Conservation (phyloP, 73 alveolate species). For the Symbiodinium natans region DNA sequence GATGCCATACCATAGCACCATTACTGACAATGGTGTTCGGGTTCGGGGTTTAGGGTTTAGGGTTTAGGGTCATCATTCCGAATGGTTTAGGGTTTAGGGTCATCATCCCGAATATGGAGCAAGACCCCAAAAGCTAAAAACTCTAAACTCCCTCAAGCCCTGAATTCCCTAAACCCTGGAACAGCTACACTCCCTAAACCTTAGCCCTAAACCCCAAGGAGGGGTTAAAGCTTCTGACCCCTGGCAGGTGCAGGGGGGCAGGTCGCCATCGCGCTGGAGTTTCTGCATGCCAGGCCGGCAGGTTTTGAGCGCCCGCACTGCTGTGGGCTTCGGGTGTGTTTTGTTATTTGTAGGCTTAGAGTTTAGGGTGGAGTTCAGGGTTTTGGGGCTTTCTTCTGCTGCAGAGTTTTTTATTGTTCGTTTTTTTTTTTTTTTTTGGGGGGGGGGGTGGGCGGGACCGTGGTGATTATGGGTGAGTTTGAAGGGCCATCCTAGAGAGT, state of each 20-base stretch:
- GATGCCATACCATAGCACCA: too few relatives aligned
- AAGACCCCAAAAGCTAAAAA: too few relatives aligned
- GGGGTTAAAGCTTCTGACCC: neutral
- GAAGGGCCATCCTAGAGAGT: too few relatives aligned
- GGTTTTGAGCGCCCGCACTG: too few relatives aligned
- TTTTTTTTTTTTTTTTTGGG: too few relatives aligned
- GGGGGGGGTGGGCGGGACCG: too few relatives aligned
- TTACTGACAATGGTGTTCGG: neutral
- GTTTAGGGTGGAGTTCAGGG: neutral
- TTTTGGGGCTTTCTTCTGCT: neutral
- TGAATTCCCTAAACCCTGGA: neutral
- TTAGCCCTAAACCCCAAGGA: neutral
- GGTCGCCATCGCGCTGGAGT: slow-evolving; percentile 8
- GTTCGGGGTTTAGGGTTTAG: neutral
- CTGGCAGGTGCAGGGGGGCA: neutral
- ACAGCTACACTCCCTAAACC: too few relatives aligned
- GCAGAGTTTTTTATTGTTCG: too few relatives aligned
- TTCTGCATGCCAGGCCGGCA: neutral
- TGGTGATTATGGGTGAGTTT: too few relatives aligned
- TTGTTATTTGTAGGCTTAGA: too few relatives aligned
- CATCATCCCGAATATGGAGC: too few relatives aligned
- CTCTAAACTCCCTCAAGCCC: neutral
- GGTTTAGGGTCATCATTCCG: neutral
- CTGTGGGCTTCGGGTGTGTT: too few relatives aligned
- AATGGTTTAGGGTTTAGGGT: neutral